Percentiles rank a stretch among this genome's conserved stretches.
Conservation (phyloP, 441 rosid species). For the Brassica hybrid region DNA sequence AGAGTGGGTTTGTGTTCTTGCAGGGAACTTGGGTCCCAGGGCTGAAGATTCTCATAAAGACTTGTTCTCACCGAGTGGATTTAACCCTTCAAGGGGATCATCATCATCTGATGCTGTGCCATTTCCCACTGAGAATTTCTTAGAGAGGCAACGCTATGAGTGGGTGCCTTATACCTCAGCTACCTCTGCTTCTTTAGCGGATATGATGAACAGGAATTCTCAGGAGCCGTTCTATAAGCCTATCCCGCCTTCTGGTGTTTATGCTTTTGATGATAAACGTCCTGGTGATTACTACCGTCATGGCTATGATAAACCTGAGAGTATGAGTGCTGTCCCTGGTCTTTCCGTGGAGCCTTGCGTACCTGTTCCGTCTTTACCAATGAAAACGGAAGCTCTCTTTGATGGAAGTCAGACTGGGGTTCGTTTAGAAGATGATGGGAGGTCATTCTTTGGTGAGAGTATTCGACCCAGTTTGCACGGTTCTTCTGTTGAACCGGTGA, state of each 20-base stretch:
- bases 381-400: slow-evolving; percentile 42
- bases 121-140: slow-evolving; percentile 12
- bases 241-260: slow-evolving; percentile 21
- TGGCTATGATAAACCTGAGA: slow-evolving; percentile 15
- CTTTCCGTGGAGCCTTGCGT: slow-evolving; percentile 36
- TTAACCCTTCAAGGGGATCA: slow-evolving; percentile 31
- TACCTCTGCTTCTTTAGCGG: slow-evolving; percentile 47
- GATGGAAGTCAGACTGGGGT: slow-evolving; percentile 48
- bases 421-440: slow-evolving; percentile 43
- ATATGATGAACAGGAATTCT: slow-evolving; percentile 43
- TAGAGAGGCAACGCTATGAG: slow-evolving; percentile 38
- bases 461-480: slow-evolving; percentile 39
- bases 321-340: slow-evolving; percentile 42
- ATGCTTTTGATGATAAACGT: slow-evolving; percentile 25
- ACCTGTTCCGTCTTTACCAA: slow-evolving; percentile 45
- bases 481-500: slow-evolving; percentile 46
- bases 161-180: slow-evolving; percentile 46
- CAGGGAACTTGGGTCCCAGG: slow-evolving; percentile 23
- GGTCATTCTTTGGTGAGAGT: slow-evolving; percentile 38
- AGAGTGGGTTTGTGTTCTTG: background rate
- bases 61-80: slow-evolving; percentile 13
- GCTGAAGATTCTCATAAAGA: slow-evolving; percentile 30
- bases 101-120: slow-evolving; percentile 30
- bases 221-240: slow-evolving; percentile 44
- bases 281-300: slow-evolving; percentile 24